Conservation (phyloP, 2,329 filamentous ascomycete genomes). For the Knufia petricola region DNA sequence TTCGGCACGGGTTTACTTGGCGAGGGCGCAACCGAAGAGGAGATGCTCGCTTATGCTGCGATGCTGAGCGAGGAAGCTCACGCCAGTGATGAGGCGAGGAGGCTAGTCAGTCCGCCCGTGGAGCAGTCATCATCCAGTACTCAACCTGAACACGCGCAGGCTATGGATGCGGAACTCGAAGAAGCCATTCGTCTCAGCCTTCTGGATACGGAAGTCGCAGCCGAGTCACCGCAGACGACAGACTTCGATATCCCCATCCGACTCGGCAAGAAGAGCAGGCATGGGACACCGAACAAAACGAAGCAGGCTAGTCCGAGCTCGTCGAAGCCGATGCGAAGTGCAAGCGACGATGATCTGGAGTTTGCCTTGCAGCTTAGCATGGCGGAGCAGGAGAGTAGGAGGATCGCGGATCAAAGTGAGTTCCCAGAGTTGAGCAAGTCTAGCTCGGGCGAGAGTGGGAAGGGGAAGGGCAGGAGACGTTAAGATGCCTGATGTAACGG, state of each 20-base stretch:
- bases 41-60: slow-evolving; percentile 53
- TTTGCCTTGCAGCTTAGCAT: slow-evolving; percentile 54
- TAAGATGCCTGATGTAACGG: background rate
- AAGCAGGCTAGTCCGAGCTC: slow-evolving; percentile 24
- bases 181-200: slow-evolving; percentile 52
- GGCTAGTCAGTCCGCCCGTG: slow-evolving; percentile 27
- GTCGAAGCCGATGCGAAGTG: slow-evolving; percentile 26
- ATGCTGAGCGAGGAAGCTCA: slow-evolving; percentile 52
- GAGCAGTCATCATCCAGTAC: background rate
- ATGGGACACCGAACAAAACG: slow-evolving; percentile 16
- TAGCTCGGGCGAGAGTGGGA: slow-evolving; percentile 16
- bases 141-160: slow-evolving; percentile 30
- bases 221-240: slow-evolving; percentile 11
- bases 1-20: slow-evolving; percentile 72
- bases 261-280: slow-evolving; percentile 26
- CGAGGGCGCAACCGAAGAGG: slow-evolving; percentile 48
- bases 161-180: slow-evolving; percentile 49
- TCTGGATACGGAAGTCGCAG: slow-evolving; percentile 26
- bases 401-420: slow-evolving; percentile 25
- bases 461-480: slow-evolving; percentile 18
- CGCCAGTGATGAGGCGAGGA: slow-evolving; percentile 40
- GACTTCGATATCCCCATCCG: slow-evolving; percentile 28
- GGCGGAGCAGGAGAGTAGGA: slow-evolving; percentile 45
- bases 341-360: slow-evolving; percentile 49
- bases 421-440: slow-evolving; percentile 25